Base-by-base conservation (phyloP, 441 rosid genomes). In the Croton laevigatus region DNA sequence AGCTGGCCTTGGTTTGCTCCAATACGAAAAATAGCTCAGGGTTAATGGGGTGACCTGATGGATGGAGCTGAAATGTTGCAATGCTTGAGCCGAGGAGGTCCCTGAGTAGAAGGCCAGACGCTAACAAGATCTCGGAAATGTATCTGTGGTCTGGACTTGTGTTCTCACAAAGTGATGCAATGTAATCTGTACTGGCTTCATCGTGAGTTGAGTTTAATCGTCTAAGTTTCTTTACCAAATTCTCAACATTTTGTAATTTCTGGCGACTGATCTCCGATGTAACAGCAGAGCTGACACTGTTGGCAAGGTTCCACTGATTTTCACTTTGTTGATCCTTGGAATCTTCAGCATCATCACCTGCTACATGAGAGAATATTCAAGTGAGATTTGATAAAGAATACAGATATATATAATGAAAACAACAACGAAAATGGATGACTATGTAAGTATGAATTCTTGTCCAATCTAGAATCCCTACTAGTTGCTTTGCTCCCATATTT, bases 131-230 rank as follows among this genome's bases (percentile, higher is more conserved):
- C 86, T 94, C 97, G 2, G 97, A 94, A 57, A 94, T 84, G 85
- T 94, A 94, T 81, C 94, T 83, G 74, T 89, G 90, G 76, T 90
- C 97, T 45, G 97, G 93, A 74, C 84, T 87, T 17, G 75, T 75
- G 81, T 82, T 94, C 82, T 92, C 91, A 38, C 97, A 91, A 48
- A 94, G 85, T n/a, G 89, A 88, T 49, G 97, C 98, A 67, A 94
- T 86, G 87, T 94, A 94, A 79, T 94, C 98, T 57, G 88, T 89
- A 75, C 85, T 80, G 73, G 87, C 79, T 82, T 91, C 98, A 62
- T 91, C 95, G 16, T 94, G 96, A 72, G 80, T 85, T 10, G 97
- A 89, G 89, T 89, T 90, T 23, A 94, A 76, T 68, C 87, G 71
- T 78, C 80, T 83, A 52, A 94, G 94, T 81, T 91, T 88, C 72